A percentile compares a stretch with the other conserved stretches of the same genome.
Evolutionary conservation across 2,329 filamentous ascomycete species (phyloP).

Genomic region (Pseudocercospora crystallina): DNA sequence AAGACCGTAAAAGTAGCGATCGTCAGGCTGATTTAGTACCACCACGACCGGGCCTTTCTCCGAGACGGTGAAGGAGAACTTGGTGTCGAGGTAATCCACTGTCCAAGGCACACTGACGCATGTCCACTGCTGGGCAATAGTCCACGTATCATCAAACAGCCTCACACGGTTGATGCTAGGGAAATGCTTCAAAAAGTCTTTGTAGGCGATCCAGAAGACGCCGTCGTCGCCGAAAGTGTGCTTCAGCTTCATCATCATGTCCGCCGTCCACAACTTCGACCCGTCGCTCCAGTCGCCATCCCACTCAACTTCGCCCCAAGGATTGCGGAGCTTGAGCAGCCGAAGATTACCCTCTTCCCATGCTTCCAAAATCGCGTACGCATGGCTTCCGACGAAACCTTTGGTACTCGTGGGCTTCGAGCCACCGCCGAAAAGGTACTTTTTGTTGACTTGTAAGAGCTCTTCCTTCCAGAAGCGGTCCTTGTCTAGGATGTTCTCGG

Average conservation of each 20-base stretch:
- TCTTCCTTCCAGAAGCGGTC: conserved; percentile 83
- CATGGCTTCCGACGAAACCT: conserved; percentile 60
- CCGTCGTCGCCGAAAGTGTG: conserved; percentile 36
- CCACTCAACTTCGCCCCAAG: conserved; percentile 81
- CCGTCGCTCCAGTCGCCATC: conserved; percentile 80
- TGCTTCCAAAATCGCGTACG: conserved; percentile 61
- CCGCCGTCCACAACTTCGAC: conserved; percentile 78
- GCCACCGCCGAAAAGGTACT: conserved; percentile 76
- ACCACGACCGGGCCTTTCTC: conserved; percentile 57
- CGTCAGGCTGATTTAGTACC: conserved; percentile 60
- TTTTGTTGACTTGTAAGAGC: conserved; percentile 74
- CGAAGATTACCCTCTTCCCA: conserved; percentile 41
- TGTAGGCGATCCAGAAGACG: conserved; percentile 62
- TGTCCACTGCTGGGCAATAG: conserved; percentile 61
- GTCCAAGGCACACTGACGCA: conserved; percentile 61
- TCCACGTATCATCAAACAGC: conserved; percentile 63
- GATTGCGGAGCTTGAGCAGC: conserved; percentile 61
- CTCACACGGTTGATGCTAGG: conserved; percentile 58
- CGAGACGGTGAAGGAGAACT: conserved; percentile 56
- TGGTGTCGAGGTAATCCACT: conserved; percentile 60
- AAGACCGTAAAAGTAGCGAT: conserved; percentile 60
- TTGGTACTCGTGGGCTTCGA: conserved; percentile 35
- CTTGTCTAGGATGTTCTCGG: conserved; percentile 71
- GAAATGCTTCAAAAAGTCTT: conserved; percentile 55
- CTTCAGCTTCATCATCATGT: conserved; percentile 68